Conservation (phyloP, 1,139 yeast species). For the Suzukiozyma palmioleophila region DNA sequence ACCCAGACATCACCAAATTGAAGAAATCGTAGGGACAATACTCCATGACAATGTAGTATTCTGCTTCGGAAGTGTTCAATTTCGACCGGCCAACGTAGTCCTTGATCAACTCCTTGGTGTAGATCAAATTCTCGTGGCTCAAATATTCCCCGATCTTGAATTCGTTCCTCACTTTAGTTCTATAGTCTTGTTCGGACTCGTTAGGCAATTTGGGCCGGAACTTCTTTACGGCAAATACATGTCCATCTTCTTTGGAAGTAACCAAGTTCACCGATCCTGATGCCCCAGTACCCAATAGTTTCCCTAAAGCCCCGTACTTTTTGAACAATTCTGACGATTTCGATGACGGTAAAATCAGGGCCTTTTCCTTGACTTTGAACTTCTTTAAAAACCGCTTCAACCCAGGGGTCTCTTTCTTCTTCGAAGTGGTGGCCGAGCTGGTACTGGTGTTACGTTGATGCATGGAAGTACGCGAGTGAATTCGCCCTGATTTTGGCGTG, state of each 20-base stretch:
- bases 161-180: slow-evolving; percentile 61
- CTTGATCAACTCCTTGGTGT: slow-evolving; percentile 59
- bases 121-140: slow-evolving; percentile 59
- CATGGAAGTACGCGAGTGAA: neutral
- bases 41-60: slow-evolving; percentile 67
- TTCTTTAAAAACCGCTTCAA: slow-evolving; percentile 3
- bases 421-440: neutral
- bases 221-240: slow-evolving; percentile 63
- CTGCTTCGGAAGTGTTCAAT: slow-evolving; percentile 17
- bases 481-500: slow-evolving; percentile 1
- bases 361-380: slow-evolving; percentile 1
- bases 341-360: neutral
- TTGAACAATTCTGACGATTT: slow-evolving; percentile 20
- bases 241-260: slow-evolving; percentile 41
- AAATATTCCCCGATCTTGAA: slow-evolving; percentile 60
- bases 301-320: slow-evolving; percentile 58
- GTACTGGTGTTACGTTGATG: slow-evolving; percentile 1
- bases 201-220: slow-evolving; percentile 51
- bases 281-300: slow-evolving; percentile 68
- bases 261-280: slow-evolving; percentile 70
- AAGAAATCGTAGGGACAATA: slow-evolving; percentile 73
- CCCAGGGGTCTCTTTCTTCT: neutral
- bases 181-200: slow-evolving; percentile 54
- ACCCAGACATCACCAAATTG: slow-evolving; percentile 70
- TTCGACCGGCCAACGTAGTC: slow-evolving; percentile 9